A percentile compares a stretch with the other conserved stretches of the same genome.
Evolutionary conservation across 441 rosid genomes (phyloP).

Genomic region (Croton laevigatus): DNA sequence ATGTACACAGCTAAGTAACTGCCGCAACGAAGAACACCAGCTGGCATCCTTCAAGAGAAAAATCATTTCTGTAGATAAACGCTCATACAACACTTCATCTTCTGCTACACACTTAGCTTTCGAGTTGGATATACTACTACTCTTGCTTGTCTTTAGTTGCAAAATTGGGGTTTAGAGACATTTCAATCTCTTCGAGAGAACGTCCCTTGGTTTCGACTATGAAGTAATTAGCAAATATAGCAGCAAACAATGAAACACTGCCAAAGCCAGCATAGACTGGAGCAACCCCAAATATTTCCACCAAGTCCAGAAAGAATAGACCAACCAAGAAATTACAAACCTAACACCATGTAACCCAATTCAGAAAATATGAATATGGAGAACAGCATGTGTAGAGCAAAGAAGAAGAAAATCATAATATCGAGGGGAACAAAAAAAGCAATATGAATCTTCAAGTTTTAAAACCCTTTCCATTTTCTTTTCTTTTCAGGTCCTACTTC

Average conservation of each 20-base stretch:
- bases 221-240: constrained; percentile 45
- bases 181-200: constrained; percentile 73
- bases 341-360: constrained; percentile 27
- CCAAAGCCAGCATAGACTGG: constrained; percentile 63
- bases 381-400: background rate
- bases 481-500: background rate
- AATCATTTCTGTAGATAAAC: background rate
- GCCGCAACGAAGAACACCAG: background rate
- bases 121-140: constrained; percentile 5
- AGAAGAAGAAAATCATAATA: background rate
- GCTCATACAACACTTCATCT: background rate
- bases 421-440: background rate
- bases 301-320: constrained; percentile 61
- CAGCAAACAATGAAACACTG: constrained; percentile 55
- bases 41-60: background rate
- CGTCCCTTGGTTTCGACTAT: constrained; percentile 71
- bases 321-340: constrained; percentile 82
- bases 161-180: constrained; percentile 45
- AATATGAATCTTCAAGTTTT: background rate
- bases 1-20: background rate
- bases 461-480: background rate
- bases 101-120: background rate
- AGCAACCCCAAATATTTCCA: constrained; percentile 55
- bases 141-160: constrained; percentile 21
- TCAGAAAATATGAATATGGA: background rate